Evolutionary conservation across 306 rosid genomes (phyloP).

Genomic region (Cajanus cajan): DNA sequence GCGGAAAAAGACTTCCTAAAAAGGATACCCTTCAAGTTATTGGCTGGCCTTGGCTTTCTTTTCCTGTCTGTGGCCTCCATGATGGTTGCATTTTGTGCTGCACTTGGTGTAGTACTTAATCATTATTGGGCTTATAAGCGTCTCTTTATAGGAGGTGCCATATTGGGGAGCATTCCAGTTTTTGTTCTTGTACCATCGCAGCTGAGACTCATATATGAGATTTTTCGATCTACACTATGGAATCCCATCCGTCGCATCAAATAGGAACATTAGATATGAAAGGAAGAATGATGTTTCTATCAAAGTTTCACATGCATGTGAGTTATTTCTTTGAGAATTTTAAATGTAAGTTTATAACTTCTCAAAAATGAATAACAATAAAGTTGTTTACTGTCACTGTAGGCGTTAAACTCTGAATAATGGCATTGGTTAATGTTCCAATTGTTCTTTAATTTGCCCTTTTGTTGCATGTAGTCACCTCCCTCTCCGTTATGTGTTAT

Average conservation of each 20-base stretch:
- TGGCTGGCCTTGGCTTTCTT: not conserved
- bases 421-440: no score
- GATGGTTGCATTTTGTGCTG: slow-evolving; percentile 2
- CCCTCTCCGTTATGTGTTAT: no score
- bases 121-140: not conserved
- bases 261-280: not conserved
- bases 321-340: no score
- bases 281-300: no score
- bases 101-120: not conserved
- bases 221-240: not conserved
- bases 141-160: not conserved
- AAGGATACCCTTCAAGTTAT: not conserved
- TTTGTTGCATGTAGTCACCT: no score
- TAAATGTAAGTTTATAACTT: no score
- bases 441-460: no score
- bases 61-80: not conserved
- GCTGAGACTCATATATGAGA: not conserved
- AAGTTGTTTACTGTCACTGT: no score
- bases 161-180: not conserved
- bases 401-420: no score
- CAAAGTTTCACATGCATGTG: no score
- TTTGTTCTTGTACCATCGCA: not conserved
- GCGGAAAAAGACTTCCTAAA: not conserved
- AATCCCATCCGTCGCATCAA: not conserved
- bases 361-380: no score